Conservation (phyloP, 495 filamentous ascomycete species). For the Aspergillus heteromorphus region DNA sequence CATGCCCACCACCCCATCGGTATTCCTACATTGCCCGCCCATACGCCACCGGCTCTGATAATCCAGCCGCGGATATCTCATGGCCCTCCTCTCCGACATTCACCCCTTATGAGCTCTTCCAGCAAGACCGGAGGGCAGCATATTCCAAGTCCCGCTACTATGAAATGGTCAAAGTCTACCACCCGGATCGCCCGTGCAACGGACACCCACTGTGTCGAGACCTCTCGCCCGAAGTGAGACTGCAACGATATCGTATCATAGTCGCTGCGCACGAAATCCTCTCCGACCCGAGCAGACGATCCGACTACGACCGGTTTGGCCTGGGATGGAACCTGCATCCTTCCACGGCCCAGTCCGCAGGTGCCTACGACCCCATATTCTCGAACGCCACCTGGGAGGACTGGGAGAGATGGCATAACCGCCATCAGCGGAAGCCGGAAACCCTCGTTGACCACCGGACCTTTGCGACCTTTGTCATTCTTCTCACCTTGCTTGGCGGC, state of each 20-base stretch:
- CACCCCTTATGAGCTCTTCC: constrained; percentile 91
- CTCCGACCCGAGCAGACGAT: constrained; percentile 71
- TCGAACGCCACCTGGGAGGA: constrained; percentile 97
- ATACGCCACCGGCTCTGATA: constrained; percentile 30
- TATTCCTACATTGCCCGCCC: constrained; percentile 7
- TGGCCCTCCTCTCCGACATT: constrained; percentile 34
- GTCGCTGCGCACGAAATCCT: constrained; percentile 85
- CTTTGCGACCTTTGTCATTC: constrained; percentile 64
- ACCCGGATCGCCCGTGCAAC: constrained; percentile 68
- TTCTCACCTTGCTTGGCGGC: constrained; percentile 61
- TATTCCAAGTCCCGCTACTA: constrained; percentile 84
- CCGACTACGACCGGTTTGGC: constrained; percentile 76
- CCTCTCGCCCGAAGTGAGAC: constrained; percentile 49
- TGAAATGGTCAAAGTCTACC: constrained; percentile 90
- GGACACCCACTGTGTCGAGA: constrained; percentile 44
- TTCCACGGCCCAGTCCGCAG: constrained; percentile 10
- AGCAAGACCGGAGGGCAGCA: constrained; percentile 51
- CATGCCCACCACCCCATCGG: constrained; percentile 17
- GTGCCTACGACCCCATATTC: constrained; percentile 47
- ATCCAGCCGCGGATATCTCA: constrained; percentile 21
- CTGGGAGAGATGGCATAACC: constrained; percentile 83
- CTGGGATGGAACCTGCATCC: constrained; percentile 63
- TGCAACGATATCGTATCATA: constrained; percentile 84
- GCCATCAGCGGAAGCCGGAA: constrained; percentile 52
- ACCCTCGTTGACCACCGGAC: constrained; percentile 64